Base-by-base conservation (phyloP, 2,329 filamentous ascomycete species). In the Epichloe baconii region DNA sequence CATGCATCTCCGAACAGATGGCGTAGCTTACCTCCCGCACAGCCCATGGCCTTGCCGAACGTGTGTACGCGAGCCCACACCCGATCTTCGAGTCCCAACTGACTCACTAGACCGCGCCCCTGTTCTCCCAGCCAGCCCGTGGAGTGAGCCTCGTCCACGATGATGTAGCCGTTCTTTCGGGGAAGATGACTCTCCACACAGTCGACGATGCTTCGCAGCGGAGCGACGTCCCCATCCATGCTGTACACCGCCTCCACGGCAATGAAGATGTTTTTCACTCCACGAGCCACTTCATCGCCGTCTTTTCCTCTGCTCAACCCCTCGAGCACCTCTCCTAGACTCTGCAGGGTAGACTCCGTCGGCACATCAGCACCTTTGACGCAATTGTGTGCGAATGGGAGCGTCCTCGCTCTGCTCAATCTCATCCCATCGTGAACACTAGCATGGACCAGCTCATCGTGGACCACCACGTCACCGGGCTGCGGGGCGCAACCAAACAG, bases 391-490 rank as follows among this genome's bases (percentile, higher is more conserved):
- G 61, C 57, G 55, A 88, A 87, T 0, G 73, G 52, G 0, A 77
- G 47, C 14, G 57, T 69, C 37, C 58, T 64, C 0, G 80, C 82
- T 2, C 83, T 74, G 6, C 80, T 82, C 19, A 83, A 58, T 17
- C 74, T 73, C 82, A 90, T 87, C 0, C 86, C 87, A 62, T 90
- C 86, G 53, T 88, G 86, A 1, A 83, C 79, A 57, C 84, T 89
- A 0, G 87, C 87, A 58, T 91, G 87, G 14, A 91, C 80, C 35
- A 85, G 71, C 61, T 85, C 84, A 59, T 91, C 87, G 57, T 86
- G 84, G 0, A 93, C 62, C 21, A 93, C 72, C 1, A 76, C 58
- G 62, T 86, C 83, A 0, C 75, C 78, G 0, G 67, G 68, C 55
- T 80, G 80, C 1, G 82, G 79, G 1, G 82, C 68, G 50, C 75